Conservation (phyloP, 352 stramenopile genomes). For the Thalassiosira mediterranea region DNA sequence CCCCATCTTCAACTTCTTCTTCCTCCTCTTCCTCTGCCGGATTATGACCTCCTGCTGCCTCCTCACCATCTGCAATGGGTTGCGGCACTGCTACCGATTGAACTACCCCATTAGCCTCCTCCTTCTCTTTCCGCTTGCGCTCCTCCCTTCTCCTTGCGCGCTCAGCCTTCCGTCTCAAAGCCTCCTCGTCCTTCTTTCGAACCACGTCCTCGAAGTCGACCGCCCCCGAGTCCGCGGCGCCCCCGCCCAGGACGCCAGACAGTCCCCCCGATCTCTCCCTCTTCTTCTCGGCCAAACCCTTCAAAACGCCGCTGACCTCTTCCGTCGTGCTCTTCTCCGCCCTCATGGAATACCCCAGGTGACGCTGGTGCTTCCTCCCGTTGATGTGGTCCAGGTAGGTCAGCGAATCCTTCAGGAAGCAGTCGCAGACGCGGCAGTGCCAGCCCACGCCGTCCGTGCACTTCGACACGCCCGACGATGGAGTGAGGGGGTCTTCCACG, state of each 20-base stretch:
- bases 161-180: constrained; percentile 57
- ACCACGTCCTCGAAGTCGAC: constrained; percentile 66
- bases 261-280: constrained; percentile 26
- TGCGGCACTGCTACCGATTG: no score
- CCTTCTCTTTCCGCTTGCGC: constrained; percentile 53
- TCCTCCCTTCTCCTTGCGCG: constrained; percentile 52
- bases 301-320: constrained; percentile 57
- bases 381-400: constrained; percentile 85
- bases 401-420: constrained; percentile 82
- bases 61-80: background rate
- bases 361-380: constrained; percentile 83
- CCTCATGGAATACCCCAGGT: constrained; percentile 83
- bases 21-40: constrained; percentile 25
- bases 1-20: constrained; percentile 35
- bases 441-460: constrained; percentile 75
- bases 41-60: background rate
- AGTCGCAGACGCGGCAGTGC: constrained; percentile 86
- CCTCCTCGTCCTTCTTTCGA: constrained; percentile 69
- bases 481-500: constrained; percentile 11
- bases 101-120: constrained; percentile 23
- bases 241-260: constrained; percentile 30
- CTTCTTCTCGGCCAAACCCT: constrained; percentile 50
- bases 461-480: constrained; percentile 61
- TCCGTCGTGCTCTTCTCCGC: constrained; percentile 77
- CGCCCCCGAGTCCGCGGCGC: constrained; percentile 12